Evolutionary conservation across 208 protist species (phyloP).

Genomic region (Leishmania mexicana): DNA sequence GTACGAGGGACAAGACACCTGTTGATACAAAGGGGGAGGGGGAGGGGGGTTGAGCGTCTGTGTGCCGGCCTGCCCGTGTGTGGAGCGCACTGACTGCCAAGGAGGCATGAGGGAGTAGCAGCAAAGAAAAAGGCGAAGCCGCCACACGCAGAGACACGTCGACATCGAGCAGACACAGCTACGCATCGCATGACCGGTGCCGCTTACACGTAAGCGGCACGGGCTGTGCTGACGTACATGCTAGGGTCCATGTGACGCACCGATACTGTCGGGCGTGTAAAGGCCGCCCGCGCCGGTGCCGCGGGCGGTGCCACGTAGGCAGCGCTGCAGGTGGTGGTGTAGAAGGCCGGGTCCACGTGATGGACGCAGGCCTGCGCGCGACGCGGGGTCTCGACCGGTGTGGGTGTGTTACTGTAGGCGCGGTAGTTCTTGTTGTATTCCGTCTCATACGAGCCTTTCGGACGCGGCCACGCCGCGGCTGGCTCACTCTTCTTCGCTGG

Average conservation of each 20-base stretch:
- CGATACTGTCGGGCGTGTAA: background rate
- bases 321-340: conserved; percentile 52
- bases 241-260: conserved; percentile 59
- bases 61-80: background rate
- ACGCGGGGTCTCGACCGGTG: conserved; percentile 10
- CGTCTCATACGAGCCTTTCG: conserved; percentile 24
- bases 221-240: conserved; percentile 63
- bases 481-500: background rate
- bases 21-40: background rate
- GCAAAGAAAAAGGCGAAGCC: background rate
- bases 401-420: conserved; percentile 13
- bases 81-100: background rate
- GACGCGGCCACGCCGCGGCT: background rate
- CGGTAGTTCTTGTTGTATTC: conserved; percentile 59
- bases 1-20: background rate
- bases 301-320: conserved; percentile 28
- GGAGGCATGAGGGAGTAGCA: background rate
- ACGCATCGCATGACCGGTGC: background rate
- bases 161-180: background rate
- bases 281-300: conserved; percentile 4
- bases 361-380: conserved; percentile 43
- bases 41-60: background rate
- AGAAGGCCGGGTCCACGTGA: conserved; percentile 61
- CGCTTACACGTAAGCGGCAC: conserved; percentile 36
- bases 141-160: background rate